Evolutionary conservation across 2,329 filamentous ascomycete species (phyloP).

Genomic region (Curvularia sp.): DNA sequence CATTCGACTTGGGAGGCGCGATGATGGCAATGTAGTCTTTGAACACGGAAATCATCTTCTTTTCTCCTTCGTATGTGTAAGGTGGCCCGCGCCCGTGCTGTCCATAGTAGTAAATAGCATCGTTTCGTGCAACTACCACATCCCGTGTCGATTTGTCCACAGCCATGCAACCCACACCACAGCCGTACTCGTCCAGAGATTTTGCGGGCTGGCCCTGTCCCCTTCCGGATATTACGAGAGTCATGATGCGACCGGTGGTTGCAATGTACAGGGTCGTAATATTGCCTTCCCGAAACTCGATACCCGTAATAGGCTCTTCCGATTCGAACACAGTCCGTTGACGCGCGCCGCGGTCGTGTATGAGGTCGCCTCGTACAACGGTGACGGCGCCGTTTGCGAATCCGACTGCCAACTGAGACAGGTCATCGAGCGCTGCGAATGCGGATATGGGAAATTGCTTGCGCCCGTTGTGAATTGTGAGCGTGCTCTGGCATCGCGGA

Average conservation of each 20-base stretch:
- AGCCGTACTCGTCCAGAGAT: constrained; percentile 87
- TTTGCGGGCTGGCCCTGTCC: constrained; percentile 89
- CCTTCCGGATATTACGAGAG: constrained; percentile 83
- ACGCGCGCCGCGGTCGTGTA: constrained; percentile 92
- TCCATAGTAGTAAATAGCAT: constrained; percentile 94
- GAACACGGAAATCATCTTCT: constrained; percentile 79
- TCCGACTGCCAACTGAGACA: constrained; percentile 91
- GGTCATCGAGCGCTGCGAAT: constrained; percentile 83
- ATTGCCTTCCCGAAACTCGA: constrained; percentile 73
- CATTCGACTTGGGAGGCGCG: constrained; percentile 72
- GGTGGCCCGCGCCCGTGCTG: constrained; percentile 84
- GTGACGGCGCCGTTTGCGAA: constrained; percentile 96
- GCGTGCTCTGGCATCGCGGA: constrained; percentile 84
- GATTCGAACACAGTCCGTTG: constrained; percentile 96
- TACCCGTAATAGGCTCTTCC: constrained; percentile 92
- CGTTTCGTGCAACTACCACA: constrained; percentile 89
- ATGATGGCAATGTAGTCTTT: constrained; percentile 87
- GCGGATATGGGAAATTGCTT: constrained; percentile 96
- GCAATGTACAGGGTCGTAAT: constrained; percentile 87
- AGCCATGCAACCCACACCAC: constrained; percentile 94
- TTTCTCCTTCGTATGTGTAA: constrained; percentile 89
- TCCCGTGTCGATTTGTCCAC: constrained; percentile 80
- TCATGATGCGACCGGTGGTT: constrained; percentile 86
- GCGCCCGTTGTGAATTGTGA: constrained; percentile 86
- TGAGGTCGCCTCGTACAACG: constrained; percentile 88